Evolutionary conservation across 768 basidiomycete species (phyloP).

Genomic region (Lentinula detonsa): DNA sequence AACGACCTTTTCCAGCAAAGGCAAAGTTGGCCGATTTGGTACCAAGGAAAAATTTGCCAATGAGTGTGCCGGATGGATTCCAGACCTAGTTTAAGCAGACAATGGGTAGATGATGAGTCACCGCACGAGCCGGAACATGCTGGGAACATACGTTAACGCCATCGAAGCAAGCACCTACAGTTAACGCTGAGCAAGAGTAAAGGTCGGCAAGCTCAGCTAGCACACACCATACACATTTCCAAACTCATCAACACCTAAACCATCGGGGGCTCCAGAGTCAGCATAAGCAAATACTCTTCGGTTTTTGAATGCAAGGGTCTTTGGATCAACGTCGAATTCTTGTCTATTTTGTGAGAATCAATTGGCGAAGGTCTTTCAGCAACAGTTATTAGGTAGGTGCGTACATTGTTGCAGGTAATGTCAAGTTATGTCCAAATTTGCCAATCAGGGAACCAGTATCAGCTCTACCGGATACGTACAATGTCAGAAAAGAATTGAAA

Average conservation of each 20-base stretch:
- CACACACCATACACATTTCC: conserved; percentile 66
- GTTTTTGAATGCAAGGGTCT: conserved; percentile 47
- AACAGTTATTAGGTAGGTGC: conserved; percentile 14
- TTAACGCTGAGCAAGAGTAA: no score
- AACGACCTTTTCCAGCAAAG: conserved; percentile 14
- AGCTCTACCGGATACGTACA: conserved; percentile 23
- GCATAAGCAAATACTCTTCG: conserved; percentile 62
- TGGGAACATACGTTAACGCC: not conserved
- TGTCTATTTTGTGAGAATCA: conserved; percentile 36
- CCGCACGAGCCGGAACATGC: not conserved
- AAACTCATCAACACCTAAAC: conserved; percentile 54
- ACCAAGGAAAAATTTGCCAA: conserved; percentile 3
- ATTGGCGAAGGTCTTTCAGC: no score
- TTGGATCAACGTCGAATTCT: conserved; percentile 59
- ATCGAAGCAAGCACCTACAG: not conserved
- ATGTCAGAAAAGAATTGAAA: not conserved
- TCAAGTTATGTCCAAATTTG: conserved; percentile 44
- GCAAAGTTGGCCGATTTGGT: conserved; percentile 4
- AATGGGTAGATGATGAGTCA: not conserved
- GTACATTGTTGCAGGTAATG: conserved; percentile 63
- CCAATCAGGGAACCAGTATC: conserved; percentile 48
- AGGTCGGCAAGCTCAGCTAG: not conserved
- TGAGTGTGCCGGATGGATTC: conserved; percentile 1
- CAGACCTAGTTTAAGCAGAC: not conserved
- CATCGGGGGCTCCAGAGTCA: conserved; percentile 64